These are phyloP conservation scores for Tieghemiomyces parasiticus DNA, from an alignment of 192 early-diverging fungal species.

Conservation along the genomic window DNA sequence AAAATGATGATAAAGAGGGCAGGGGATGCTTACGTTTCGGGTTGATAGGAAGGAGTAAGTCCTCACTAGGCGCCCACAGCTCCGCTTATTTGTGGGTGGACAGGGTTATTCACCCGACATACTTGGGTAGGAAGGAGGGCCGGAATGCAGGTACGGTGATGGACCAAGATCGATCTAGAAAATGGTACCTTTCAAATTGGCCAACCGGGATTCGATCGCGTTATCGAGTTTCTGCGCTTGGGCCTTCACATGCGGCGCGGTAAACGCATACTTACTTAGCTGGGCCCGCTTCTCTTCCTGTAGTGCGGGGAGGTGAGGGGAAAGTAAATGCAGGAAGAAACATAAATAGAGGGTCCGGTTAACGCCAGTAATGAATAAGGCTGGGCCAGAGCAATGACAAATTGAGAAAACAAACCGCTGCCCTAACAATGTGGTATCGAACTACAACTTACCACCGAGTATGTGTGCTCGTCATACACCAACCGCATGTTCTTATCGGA, in stretches of 20 bases:
- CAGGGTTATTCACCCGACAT: too few species aligned
- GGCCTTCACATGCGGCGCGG: neutral
- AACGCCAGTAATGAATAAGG: neutral
- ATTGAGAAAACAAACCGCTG: neutral
- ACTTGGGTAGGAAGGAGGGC: too few species aligned
- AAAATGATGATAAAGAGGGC: too few species aligned
- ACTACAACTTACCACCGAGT: neutral
- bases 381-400: neutral
- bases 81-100: too few species aligned
- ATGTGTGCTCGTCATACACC: neutral
- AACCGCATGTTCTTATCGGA: neutral
- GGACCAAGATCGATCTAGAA: too few species aligned
- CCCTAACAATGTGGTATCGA: neutral
- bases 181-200: neutral
- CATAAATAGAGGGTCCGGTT: neutral
- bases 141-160: too few species aligned
- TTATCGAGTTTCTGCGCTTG: slow-evolving; percentile 4
- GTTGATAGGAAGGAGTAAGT: too few species aligned
- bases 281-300: neutral
- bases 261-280: neutral
- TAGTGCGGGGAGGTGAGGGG: neutral
- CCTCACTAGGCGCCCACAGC: too few species aligned
- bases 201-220: slow-evolving; percentile 7
- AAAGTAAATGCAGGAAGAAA: neutral
- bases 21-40: too few species aligned